phyloP scores from a whole-genome alignment of 1,284 basidiomycete species.

The Chiua sp. region DNA sequence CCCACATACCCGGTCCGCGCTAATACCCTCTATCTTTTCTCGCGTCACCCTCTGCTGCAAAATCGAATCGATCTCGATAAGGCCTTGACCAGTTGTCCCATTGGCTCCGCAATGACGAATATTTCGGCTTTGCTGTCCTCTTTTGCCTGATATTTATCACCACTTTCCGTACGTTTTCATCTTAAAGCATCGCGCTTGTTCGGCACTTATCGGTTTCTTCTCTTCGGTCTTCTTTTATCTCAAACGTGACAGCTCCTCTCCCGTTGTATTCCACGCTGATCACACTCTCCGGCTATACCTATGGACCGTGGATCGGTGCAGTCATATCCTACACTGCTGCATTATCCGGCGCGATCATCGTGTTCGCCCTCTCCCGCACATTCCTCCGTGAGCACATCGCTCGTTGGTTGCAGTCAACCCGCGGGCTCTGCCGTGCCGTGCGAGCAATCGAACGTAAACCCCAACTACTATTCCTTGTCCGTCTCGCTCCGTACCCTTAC shows the following conservation, averaged over 20 bases:
- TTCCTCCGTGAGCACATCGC: conserved; percentile 74
- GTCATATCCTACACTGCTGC: conserved; percentile 87
- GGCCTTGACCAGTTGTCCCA: conserved; percentile 75
- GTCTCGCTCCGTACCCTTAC: conserved; percentile 84
- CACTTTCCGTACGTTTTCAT: conserved; percentile 72
- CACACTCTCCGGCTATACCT: conserved; percentile 87
- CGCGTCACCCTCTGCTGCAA: conserved; percentile 1
- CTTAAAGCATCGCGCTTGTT: conserved; percentile 1
- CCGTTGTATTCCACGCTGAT: conserved; percentile 90
- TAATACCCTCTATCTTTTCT: conserved; percentile 7
- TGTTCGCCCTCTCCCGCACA: conserved; percentile 77
- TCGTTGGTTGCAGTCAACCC: conserved; percentile 69
- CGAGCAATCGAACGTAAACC: conserved; percentile 88
- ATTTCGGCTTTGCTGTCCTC: conserved; percentile 72
- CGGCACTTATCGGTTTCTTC: conserved; percentile 10
- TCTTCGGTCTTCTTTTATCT: conserved; percentile 19
- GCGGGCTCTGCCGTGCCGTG: conserved; percentile 75
- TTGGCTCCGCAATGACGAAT: conserved; percentile 71
- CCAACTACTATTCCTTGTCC: conserved; percentile 84
- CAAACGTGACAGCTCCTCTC: conserved; percentile 62
- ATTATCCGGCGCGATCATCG: conserved; percentile 77
- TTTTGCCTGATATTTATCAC: conserved; percentile 82
- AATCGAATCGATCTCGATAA: conserved; percentile 30
- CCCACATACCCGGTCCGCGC: neutral
- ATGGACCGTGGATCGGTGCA: conserved; percentile 80